A percentile compares a stretch with the other conserved stretches of the same genome.
Evolutionary conservation across 78 protist species (phyloP).

Genomic region (Goniomonas avonlea): DNA sequence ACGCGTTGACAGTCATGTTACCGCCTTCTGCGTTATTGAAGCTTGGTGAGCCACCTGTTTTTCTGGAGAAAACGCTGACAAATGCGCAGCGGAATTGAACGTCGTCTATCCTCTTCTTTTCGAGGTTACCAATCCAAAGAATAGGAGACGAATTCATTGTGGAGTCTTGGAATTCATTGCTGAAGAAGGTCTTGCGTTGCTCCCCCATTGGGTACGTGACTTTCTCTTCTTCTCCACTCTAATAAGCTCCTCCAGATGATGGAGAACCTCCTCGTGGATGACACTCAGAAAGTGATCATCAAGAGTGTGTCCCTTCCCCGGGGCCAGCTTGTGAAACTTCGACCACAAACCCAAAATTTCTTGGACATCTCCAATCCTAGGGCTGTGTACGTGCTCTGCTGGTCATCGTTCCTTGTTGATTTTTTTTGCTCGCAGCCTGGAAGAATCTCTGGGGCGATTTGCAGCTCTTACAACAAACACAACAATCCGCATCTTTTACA

Average conservation of each 20-base stretch:
- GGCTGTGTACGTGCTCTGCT: background rate
- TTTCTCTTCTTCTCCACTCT: background rate
- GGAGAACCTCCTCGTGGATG: conserved; percentile 16
- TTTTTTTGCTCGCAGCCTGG: background rate
- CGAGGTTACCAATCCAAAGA: conserved; percentile 5
- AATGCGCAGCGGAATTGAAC: conserved; percentile 4
- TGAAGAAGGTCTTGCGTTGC: conserved; percentile 21
- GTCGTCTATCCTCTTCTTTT: conserved; percentile 22
- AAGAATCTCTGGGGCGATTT: conserved; percentile 29
- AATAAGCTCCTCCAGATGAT: background rate
- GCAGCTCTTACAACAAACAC: conserved; percentile 32
- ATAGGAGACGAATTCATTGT: conserved; percentile 12
- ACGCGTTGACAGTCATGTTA: conserved; percentile 2
- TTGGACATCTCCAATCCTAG: conserved; percentile 42
- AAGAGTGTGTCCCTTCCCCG: conserved; percentile 9
- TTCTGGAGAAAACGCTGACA: background rate
- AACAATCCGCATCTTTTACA: conserved; percentile 24
- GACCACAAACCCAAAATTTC: conserved; percentile 40
- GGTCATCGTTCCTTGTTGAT: background rate
- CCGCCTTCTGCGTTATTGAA: conserved; percentile 9
- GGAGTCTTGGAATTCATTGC: conserved; percentile 41
- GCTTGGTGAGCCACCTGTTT: background rate
- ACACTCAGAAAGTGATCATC: conserved; percentile 10
- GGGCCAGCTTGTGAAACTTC: conserved; percentile 29
- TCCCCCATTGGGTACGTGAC: conserved; percentile 26